Percentiles rank a stretch among this genome's conserved stretches.
Evolutionary conservation across 2,329 filamentous ascomycete genomes (phyloP).

Genomic region (Fusarium circinatum): DNA sequence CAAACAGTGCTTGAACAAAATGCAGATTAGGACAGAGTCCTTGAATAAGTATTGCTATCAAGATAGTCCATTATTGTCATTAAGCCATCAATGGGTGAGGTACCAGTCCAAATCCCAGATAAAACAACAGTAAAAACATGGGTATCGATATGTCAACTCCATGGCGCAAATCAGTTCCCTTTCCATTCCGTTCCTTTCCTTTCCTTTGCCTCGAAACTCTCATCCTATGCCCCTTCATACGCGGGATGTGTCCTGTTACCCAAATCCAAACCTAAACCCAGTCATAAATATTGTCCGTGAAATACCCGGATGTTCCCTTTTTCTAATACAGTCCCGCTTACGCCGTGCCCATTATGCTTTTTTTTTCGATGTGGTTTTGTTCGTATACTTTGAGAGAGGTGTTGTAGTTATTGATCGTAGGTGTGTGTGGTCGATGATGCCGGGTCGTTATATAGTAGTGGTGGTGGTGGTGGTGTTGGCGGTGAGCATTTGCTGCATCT

Average conservation of each 20-base stretch:
- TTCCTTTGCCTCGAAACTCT: conserved; percentile 15
- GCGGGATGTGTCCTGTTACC: conserved; percentile 29
- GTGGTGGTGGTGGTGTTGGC: conserved; percentile 36
- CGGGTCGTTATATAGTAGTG: conserved; percentile 28
- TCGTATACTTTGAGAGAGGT: conserved; percentile 17
- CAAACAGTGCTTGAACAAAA: conserved; percentile 2
- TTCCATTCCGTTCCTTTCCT: conserved; percentile 17
- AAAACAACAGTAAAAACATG: conserved; percentile 43
- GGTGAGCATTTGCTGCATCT: conserved; percentile 65
- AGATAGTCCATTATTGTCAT: conserved; percentile 41
- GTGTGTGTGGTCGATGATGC: neutral
- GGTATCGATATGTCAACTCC: conserved; percentile 47
- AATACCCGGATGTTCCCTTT: conserved; percentile 18
- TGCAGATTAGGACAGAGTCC: conserved; percentile 15
- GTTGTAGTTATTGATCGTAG: conserved; percentile 8
- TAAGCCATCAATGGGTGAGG: conserved; percentile 34
- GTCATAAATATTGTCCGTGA: conserved; percentile 17
- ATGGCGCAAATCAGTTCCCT: conserved; percentile 33
- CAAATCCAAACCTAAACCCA: neutral
- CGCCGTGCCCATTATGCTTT: conserved; percentile 46
- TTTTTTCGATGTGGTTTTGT: conserved; percentile 36
- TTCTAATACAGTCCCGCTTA: conserved; percentile 43
- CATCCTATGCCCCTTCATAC: conserved; percentile 9
- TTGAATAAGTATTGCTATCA: conserved; percentile 17
- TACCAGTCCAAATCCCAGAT: conserved; percentile 28